These are phyloP conservation scores for Clitopilus hobsonii DNA, from an alignment of 768 basidiomycete genomes.

Conservation along the genomic window DNA sequence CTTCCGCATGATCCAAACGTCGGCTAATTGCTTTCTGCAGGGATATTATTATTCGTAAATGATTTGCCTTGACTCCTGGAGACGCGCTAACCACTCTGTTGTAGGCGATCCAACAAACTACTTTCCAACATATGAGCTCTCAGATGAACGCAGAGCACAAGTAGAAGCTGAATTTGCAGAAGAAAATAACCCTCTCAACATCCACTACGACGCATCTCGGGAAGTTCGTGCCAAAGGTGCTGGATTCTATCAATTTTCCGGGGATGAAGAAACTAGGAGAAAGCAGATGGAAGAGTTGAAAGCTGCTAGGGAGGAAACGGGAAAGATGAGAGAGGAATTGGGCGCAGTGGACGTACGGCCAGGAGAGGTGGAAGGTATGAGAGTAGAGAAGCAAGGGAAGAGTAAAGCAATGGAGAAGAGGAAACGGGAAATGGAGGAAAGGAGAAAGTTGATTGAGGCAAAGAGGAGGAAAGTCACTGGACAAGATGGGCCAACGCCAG, in stretches of 20 bases:
- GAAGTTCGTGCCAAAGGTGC: conserved; percentile 91
- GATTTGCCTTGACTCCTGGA: not conserved
- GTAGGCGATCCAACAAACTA: conserved; percentile 77
- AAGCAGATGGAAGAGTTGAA: conserved; percentile 83
- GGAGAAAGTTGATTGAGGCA: conserved; percentile 56
- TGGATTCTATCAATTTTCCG: conserved; percentile 88
- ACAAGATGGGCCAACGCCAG: conserved; percentile 6
- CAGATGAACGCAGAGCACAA: conserved; percentile 71
- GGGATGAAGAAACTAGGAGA: conserved; percentile 72
- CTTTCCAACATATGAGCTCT: conserved; percentile 87
- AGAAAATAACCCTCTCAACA: conserved; percentile 61
- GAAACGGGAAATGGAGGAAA: conserved; percentile 69
- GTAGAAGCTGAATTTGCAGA: conserved; percentile 70
- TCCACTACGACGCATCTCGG: conserved; percentile 76
- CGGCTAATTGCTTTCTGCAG: conserved; percentile 24
- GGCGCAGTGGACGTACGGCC: conserved; percentile 59
- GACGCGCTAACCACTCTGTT: conserved; percentile 2
- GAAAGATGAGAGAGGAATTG: conserved; percentile 48
- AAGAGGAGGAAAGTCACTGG: conserved; percentile 52
- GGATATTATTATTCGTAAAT: conserved; percentile 56
- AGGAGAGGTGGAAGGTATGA: conserved; percentile 80
- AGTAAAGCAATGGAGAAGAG: conserved; percentile 70
- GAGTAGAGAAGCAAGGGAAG: conserved; percentile 22
- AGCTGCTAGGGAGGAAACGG: conserved; percentile 65
- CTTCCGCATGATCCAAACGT: conserved; percentile 3